Conservation (phyloP, 108 stramenopile genomes). For the Schizochytrium sp. region DNA sequence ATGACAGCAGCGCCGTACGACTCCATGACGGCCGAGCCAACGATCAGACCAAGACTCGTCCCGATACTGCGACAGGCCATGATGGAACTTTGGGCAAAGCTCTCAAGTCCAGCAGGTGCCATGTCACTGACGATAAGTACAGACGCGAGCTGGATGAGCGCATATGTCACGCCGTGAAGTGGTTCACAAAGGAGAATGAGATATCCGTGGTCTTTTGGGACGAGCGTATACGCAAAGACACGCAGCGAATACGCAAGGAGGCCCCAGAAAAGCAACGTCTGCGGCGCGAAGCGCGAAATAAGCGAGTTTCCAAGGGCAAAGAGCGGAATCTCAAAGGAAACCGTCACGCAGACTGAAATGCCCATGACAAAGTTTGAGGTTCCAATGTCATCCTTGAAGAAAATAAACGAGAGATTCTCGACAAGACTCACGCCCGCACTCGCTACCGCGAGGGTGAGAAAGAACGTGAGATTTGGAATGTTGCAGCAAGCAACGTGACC, state of each 20-base stretch:
- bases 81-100: neutral
- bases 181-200: neutral
- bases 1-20: neutral
- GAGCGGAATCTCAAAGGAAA: conserved; percentile 20
- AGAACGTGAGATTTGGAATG: neutral
- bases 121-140: neutral
- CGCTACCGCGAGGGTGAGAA: neutral
- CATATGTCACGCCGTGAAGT: conserved; percentile 18
- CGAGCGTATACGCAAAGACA: conserved; percentile 13
- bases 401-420: conserved; percentile 8
- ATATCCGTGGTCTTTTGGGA: neutral
- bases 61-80: neutral
- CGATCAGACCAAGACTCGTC: neutral
- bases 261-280: neutral
- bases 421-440: neutral
- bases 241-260: neutral
- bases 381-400: conserved; percentile 17
- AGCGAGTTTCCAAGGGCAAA: neutral
- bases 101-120: neutral
- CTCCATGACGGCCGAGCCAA: neutral
- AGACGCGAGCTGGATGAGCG: neutral
- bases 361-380: neutral
- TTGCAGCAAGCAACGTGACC: neutral
- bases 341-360: conserved; percentile 13
- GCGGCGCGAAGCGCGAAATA: neutral